Evolutionary conservation across 176 grass and related monocot species (phyloP), one percentile per base, ranked within the genome.

Genomic region (Puccinellia tenuiflora): DNA sequence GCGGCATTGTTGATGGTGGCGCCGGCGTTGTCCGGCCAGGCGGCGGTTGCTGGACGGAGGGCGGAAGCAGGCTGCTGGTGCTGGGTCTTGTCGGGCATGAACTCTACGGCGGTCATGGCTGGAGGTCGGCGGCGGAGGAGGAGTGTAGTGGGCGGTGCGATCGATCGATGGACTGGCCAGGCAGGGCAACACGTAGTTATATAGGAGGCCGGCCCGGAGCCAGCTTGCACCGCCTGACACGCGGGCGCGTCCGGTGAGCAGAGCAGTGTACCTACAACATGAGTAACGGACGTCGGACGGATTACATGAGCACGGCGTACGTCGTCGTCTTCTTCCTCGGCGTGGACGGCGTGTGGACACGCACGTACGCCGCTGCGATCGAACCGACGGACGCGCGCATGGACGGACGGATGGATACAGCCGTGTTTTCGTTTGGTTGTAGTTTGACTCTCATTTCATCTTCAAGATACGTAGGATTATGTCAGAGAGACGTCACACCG

Each of bases 71-170:
- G 46, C 14, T 48, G 46, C 46, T 60, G 83, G 31, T 28, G n/a
- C n/a, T n/a, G 45, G 73, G 22, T 43, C 51, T 79, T 81, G 21
- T 83, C 77, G 34, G 69, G 51, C 62, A 73, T 50, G 34, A 70
- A 59, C 25, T 81, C 85, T 14, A 85, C 21, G 9, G 84, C 77
- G 16, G 80, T 71, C 91, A 90, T 90, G 38, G 46, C 75, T 69
- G 61, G 42, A 43, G 18, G 15, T 20, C 25, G 14, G 29, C 25
- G 42, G 77, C 26, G 57, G 81, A 42, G n/a, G 51, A 53, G 22
- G 7, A 8, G 43, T 4, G 56, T 6, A 8, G 29, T 4, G 56
- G 15, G 42, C 55, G 37, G 60, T 33, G 46, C 8, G 20, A 14
- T 6, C 31, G 76, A 50, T 18, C 8, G 62, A 67, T 17, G 42